Base-by-base conservation (phyloP, 352 stramenopile genomes). In the Phytophthora sansomeana region DNA sequence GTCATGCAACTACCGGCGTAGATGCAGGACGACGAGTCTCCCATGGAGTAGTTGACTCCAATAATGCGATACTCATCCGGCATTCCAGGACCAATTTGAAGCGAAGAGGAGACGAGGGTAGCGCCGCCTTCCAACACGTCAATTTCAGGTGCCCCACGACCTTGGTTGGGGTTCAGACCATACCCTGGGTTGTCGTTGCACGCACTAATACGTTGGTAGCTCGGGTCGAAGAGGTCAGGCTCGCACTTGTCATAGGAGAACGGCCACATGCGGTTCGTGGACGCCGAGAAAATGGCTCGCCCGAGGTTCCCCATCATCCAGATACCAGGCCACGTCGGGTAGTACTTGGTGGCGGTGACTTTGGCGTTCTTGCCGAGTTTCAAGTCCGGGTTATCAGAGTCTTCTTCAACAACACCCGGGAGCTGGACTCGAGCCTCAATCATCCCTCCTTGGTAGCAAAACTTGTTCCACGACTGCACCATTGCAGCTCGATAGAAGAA, bases 171-270 rank as follows among this genome's bases (percentile, higher is more conserved):
- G 77, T 98, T 85, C 56, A 99, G 64, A 3, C 93, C 93, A 68
- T 86, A 98, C 50, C 98, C 94, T 32, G 96, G 93, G 48, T 85
- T 77, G 11, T 74, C 60, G 42, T 98, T 92, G 62, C 97, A 99
- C 1, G 89, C 96, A 33, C 74, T 96, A 49, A 94, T 94, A 11
- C 82, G 80, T 50, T 94, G 86, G 58, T 89, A 83, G 13, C 29
- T 69, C 2, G 75, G 58, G 7, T 75, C 74, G 33, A 92, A 88
- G 0, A 83, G 48, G 2, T 79, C 69, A 0, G 72, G 65, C 56
- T 98, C 84, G 55, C 97, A 99, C 36, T 78, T 77, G 57, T 98
- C 72, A 67, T 98, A 99, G 29, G 87, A 98, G 81, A 95, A 99
- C 1, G 97, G 97, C 97, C 97, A 99, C 64, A 99, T 94, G 58